Percentiles rank a stretch among this genome's conserved stretches.
Conservation (phyloP, 2,329 filamentous ascomycete species). For the Trichoderma endophyticum region DNA sequence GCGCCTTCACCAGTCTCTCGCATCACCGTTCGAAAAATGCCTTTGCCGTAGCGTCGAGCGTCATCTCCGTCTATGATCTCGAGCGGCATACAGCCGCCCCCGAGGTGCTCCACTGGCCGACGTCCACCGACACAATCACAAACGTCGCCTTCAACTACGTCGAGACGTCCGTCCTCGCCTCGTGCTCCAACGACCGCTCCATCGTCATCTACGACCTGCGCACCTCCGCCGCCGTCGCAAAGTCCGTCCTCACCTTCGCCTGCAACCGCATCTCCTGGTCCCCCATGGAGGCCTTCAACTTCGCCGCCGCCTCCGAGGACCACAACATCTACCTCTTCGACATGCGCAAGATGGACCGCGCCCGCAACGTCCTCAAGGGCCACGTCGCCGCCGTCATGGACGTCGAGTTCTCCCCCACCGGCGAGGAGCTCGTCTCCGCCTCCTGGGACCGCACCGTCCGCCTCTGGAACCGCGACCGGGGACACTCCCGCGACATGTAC, state of each 20-base stretch:
- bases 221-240: slow-evolving; percentile 77
- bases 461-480: slow-evolving; percentile 75
- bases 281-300: slow-evolving; percentile 94
- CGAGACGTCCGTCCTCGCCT: slow-evolving; percentile 87
- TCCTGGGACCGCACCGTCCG: slow-evolving; percentile 83
- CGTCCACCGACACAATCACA: slow-evolving; percentile 84
- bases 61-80: slow-evolving; percentile 85
- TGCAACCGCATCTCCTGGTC: slow-evolving; percentile 89
- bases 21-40: slow-evolving; percentile 75
- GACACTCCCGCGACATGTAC: slow-evolving; percentile 89
- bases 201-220: slow-evolving; percentile 90
- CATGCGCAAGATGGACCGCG: slow-evolving; percentile 83
- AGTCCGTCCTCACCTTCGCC: slow-evolving; percentile 76
- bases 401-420: slow-evolving; percentile 91
- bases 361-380: slow-evolving; percentile 85
- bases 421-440: slow-evolving; percentile 86
- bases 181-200: slow-evolving; percentile 78
- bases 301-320: slow-evolving; percentile 90
- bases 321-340: slow-evolving; percentile 89
- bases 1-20: slow-evolving; percentile 78
- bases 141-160: slow-evolving; percentile 87
- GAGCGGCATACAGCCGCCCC: slow-evolving; percentile 75
- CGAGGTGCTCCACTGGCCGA: slow-evolving; percentile 84
- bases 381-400: slow-evolving; percentile 93
- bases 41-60: slow-evolving; percentile 75